Evolutionary conservation across 148 eudicot species (phyloP).

Genomic region (Vaccinium corymbosum): DNA sequence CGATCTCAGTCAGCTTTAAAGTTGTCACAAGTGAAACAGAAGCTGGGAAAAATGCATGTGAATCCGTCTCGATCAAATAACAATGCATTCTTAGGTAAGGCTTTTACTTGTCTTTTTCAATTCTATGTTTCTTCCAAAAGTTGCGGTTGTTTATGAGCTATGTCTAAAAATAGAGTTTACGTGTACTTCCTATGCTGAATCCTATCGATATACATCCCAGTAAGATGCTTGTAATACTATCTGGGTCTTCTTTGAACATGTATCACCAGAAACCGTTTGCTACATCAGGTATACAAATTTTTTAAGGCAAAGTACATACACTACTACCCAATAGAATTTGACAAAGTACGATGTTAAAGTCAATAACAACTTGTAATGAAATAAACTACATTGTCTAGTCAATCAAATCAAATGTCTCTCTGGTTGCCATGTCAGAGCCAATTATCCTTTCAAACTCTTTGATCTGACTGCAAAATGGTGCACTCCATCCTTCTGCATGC

Average conservation of each 20-base stretch:
- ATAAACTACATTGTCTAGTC: no score
- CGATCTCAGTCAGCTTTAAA: slow-evolving; percentile 28
- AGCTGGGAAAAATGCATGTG: slow-evolving; percentile 23
- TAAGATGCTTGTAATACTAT: neutral
- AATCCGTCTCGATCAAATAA: slow-evolving; percentile 29
- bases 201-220: neutral
- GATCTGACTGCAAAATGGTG: no score
- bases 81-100: slow-evolving; percentile 47
- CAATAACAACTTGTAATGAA: no score
- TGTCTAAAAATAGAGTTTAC: neutral
- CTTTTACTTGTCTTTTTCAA: neutral
- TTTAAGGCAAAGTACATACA: no score
- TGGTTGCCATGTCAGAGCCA: no score
- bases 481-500: no score
- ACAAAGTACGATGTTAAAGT: no score
- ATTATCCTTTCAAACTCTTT: no score
- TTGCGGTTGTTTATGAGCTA: neutral
- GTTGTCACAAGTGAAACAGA: slow-evolving; percentile 29
- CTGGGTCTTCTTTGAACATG: neutral
- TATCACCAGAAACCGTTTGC: neutral
- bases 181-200: neutral
- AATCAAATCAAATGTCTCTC: no score
- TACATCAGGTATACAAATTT: neutral
- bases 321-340: no score
- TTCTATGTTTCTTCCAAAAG: neutral